phyloP scores from a whole-genome alignment of 176 grass and related monocot species.

The Musa acuminata region DNA sequence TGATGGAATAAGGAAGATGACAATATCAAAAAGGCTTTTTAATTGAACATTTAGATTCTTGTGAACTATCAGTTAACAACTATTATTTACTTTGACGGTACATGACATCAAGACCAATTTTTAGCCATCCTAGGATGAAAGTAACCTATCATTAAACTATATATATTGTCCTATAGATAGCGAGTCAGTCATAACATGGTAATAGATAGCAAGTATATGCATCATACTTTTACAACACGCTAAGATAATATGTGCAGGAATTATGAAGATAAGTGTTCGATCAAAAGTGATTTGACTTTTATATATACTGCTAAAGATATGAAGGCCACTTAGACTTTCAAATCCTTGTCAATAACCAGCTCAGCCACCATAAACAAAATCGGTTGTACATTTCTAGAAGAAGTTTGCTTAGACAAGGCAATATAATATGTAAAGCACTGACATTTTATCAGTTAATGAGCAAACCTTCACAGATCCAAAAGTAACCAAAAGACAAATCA shows the following conservation, averaged over 20 bases:
- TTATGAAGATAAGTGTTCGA: not conserved
- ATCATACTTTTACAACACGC: not conserved
- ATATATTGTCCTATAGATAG: too few relatives aligned
- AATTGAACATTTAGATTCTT: not conserved
- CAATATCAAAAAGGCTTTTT: not conserved
- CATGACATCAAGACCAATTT: not conserved
- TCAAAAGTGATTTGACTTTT: not conserved
- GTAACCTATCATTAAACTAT: not conserved
- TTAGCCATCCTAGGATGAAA: not conserved
- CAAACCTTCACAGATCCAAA: not conserved
- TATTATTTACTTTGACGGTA: not conserved
- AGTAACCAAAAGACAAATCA: not conserved
- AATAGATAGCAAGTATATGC: not conserved
- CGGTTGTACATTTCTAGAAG: not conserved
- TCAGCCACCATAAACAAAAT: not conserved
- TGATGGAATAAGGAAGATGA: not conserved
- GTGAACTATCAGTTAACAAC: not conserved
- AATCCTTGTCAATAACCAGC: not conserved
- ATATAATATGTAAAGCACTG: not conserved
- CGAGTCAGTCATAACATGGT: too few relatives aligned
- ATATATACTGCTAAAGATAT: not conserved
- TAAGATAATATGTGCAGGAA: not conserved
- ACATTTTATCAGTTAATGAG: not conserved
- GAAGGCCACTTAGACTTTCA: not conserved
- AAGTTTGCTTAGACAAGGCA: not conserved